These are phyloP conservation scores for Umbelopsis isabellina DNA, from an alignment of 192 early-diverging fungal species.

Conservation along the genomic window DNA sequence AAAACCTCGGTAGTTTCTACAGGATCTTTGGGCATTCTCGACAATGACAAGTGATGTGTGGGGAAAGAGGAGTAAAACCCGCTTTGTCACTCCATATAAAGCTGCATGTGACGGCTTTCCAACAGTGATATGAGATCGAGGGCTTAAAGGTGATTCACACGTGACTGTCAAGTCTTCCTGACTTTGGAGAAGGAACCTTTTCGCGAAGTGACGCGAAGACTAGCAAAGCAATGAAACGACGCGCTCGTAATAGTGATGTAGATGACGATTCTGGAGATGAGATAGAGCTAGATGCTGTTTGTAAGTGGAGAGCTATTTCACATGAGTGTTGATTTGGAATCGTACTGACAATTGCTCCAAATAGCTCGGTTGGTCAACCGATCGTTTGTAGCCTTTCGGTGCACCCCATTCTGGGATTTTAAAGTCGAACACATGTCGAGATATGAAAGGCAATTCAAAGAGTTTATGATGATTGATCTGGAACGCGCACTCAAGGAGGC, in stretches of 20 bases:
- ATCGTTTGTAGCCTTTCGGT: conserved; percentile 4
- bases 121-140: background rate
- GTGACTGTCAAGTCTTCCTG: background rate
- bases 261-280: conserved; percentile 5
- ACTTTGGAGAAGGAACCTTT: background rate
- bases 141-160: background rate
- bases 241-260: background rate
- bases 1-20: conserved; percentile 40
- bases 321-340: background rate
- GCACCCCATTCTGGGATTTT: conserved; percentile 21
- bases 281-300: conserved; percentile 13
- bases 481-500: conserved; percentile 12
- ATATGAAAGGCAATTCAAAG: conserved; percentile 9
- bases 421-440: background rate
- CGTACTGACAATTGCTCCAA: background rate
- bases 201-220: background rate
- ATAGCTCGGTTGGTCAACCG: conserved; percentile 8
- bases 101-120: background rate
- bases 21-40: conserved; percentile 4
- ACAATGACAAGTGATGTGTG: background rate
- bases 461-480: conserved; percentile 9
- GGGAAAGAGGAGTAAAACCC: background rate
- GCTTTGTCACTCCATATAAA: background rate
- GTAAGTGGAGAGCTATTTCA: background rate
- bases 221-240: background rate